phyloP scores from a whole-genome alignment of 140 eudicot species.

The Ambrosia hybrid region DNA sequence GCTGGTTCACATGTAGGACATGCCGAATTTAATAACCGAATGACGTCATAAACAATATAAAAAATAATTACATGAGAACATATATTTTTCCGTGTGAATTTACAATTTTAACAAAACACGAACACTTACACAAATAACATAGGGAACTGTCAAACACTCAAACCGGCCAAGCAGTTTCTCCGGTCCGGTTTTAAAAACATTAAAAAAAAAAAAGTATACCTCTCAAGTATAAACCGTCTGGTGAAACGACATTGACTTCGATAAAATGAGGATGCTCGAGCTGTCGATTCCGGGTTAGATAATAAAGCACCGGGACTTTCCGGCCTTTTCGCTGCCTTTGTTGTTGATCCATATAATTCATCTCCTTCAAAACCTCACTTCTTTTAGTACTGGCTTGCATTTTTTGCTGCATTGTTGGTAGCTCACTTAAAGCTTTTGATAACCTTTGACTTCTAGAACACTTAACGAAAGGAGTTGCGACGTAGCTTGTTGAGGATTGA shows the following conservation, averaged over 20 bases:
- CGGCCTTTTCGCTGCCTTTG: conserved; percentile 24
- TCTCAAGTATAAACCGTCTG: conserved; percentile 74
- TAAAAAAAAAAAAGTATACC: conserved; percentile 34
- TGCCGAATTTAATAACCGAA: too few species aligned
- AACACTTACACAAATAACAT: too few species aligned
- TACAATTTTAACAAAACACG: too few species aligned
- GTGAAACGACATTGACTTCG: conserved; percentile 69
- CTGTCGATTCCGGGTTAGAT: conserved; percentile 75
- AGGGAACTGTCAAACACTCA: too few species aligned
- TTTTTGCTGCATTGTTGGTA: conserved; percentile 1
- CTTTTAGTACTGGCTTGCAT: conserved; percentile 71
- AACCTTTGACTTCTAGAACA: not conserved
- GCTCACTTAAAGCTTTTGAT: conserved; percentile 44
- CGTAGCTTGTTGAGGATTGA: too few species aligned
- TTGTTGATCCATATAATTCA: conserved; percentile 57
- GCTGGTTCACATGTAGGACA: too few species aligned
- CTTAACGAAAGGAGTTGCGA: too few species aligned
- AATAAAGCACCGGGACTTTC: conserved; percentile 80
- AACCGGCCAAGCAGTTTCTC: too few species aligned
- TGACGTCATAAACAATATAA: too few species aligned
- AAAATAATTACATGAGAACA: too few species aligned
- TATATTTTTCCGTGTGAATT: too few species aligned
- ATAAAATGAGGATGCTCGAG: conserved; percentile 97
- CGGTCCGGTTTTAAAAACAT: too few species aligned
- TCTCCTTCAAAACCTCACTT: conserved; percentile 75